Base-by-base conservation (phyloP, 2,329 filamentous ascomycete species). In the Fusarium napiforme region DNA sequence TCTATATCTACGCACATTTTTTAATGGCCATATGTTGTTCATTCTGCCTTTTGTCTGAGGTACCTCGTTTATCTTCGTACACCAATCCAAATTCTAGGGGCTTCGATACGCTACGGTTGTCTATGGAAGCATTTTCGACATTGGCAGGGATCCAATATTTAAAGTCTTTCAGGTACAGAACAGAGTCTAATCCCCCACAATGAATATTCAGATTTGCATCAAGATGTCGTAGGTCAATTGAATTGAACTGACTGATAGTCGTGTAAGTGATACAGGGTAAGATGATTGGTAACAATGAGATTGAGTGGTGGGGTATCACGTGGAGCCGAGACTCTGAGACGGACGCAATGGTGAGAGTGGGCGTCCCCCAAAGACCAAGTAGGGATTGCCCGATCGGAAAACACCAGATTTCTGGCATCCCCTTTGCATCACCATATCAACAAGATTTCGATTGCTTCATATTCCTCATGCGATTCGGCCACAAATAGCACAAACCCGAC, bases 331-430 rank as follows among this genome's bases (percentile, higher is more conserved):
- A 70, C 60, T 40, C 58, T 49, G 40, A 52, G 72, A 73, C 64
- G 57, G 64, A 70, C 52, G 36, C 57, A 67, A 36, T 55, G 56
- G 57, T 49, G 59, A 67, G 66, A 70, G 66, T 50, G 45, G 66
- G 62, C 57, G 60, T 60, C 36, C 50, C 59, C 67, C 59, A 65
- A 62, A 66, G 69, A 71, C 42, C 52, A 50, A 65, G 53, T 66
- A 69, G 69, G 69, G 60, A 75, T 75, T 72, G 67, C 58, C 71
- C 71, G 61, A 64, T 59, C 50, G 34, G 60, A 73, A 73, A 73
- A 59, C 72, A 73, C 61, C 72, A 75, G 72, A 74, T 61, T 75
- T 62, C 71, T 69, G 52, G 71, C 63, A 65, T 69, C 71, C 59
- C 39, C 55, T 74, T 69, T 60, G 40, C 71, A 74, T 74, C 71